Evolutionary conservation across 129 eudicot species (phyloP).

Genomic region (Flaveria brownii): DNA sequence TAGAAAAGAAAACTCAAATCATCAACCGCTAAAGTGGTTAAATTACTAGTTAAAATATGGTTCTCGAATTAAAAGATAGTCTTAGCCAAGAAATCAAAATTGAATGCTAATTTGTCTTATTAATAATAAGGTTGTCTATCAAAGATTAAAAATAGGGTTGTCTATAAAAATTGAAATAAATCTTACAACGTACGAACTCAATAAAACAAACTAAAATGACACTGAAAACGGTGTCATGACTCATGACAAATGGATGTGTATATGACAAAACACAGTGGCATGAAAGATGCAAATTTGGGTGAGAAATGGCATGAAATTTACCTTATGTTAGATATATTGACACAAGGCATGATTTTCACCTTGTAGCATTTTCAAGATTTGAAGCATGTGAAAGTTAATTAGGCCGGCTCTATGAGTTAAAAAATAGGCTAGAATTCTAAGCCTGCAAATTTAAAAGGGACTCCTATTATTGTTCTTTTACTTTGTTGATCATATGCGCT

Average conservation of each 20-base stretch:
- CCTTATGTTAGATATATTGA: slow-evolving; percentile 18
- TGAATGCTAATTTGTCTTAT: neutral
- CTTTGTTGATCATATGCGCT: too few relatives aligned
- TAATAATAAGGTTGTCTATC: neutral
- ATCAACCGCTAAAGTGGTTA: too few relatives aligned
- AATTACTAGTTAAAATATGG: neutral
- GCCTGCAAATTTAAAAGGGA: too few relatives aligned
- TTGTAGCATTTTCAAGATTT: slow-evolving; percentile 1
- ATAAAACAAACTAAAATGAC: slow-evolving; percentile 7
- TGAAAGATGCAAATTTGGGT: slow-evolving; percentile 23
- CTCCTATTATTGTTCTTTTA: too few relatives aligned
- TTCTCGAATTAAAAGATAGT: neutral
- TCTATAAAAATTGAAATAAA: neutral
- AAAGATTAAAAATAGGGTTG: neutral
- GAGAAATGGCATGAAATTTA: slow-evolving; percentile 29
- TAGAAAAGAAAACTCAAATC: too few relatives aligned
- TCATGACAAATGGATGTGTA: slow-evolving; percentile 1
- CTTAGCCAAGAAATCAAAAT: neutral
- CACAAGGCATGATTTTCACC: slow-evolving; percentile 22
- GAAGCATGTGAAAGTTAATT: neutral
- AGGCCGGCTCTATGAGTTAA: neutral
- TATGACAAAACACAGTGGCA: slow-evolving; percentile 23
- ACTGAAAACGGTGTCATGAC: slow-evolving; percentile 14
- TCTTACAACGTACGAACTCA: neutral
- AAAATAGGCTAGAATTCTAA: neutral